Conservation (phyloP, 192 early-diverging fungal species). For the Rhizoclosmatium sp. region DNA sequence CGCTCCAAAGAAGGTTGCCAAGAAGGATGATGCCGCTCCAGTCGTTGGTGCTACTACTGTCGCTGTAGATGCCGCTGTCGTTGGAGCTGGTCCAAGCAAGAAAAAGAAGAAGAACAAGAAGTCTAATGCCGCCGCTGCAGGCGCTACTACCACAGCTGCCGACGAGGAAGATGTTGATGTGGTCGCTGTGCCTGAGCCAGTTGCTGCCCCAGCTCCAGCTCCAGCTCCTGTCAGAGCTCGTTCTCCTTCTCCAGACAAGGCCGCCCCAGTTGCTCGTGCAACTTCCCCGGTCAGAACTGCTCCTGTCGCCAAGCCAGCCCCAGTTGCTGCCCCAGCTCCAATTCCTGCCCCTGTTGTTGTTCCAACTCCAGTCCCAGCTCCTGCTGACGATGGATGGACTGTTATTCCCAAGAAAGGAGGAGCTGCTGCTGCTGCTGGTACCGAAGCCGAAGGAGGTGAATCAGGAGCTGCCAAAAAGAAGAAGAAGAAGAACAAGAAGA, state of each 20-base stretch:
- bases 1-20: constrained; percentile 32
- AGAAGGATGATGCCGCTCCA: constrained; percentile 30
- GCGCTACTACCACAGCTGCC: background rate
- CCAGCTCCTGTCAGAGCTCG: constrained; percentile 9
- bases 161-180: constrained; percentile 3
- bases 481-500: constrained; percentile 60
- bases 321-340: constrained; percentile 27
- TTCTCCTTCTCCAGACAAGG: constrained; percentile 23
- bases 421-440: constrained; percentile 12
- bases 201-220: constrained; percentile 9
- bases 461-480: constrained; percentile 40
- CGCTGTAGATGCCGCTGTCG: background rate
- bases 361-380: constrained; percentile 2
- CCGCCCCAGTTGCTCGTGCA: constrained; percentile 1
- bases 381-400: constrained; percentile 48
- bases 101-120: constrained; percentile 51
- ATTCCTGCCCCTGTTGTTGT: constrained; percentile 1
- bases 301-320: background rate
- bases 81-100: constrained; percentile 27
- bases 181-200: constrained; percentile 10
- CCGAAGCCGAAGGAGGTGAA: background rate
- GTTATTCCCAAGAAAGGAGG: constrained; percentile 45
- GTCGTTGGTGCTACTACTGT: background rate
- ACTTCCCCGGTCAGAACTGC: background rate
- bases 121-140: constrained; percentile 16